Conservation (phyloP, 106 monocot species). For the Platanthera guangdongensis region DNA sequence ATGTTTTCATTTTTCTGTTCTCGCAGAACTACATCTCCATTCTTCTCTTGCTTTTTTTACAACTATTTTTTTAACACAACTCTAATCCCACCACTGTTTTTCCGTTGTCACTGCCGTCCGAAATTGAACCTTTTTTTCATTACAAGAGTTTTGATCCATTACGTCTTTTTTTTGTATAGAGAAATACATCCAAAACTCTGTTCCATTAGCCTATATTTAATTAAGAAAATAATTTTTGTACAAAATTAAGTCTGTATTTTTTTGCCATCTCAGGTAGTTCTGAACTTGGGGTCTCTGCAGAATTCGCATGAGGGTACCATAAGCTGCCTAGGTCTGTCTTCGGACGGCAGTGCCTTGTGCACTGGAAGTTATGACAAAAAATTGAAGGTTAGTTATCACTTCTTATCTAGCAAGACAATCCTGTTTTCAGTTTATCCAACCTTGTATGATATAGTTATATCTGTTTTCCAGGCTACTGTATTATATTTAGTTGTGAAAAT, state of each 20-base stretch:
- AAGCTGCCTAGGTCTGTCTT: conserved; percentile 80
- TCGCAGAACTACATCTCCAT: background rate
- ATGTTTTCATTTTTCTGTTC: too few species aligned
- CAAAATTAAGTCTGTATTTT: background rate
- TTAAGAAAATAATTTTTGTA: conserved; percentile 1
- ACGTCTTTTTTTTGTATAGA: background rate
- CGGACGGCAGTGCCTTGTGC: conserved; percentile 95
- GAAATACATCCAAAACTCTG: background rate
- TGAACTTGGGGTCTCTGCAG: conserved; percentile 76
- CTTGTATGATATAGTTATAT: background rate
- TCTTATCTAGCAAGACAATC: background rate
- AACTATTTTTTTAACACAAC: background rate
- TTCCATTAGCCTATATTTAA: background rate
- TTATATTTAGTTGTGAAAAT: background rate
- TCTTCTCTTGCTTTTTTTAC: background rate
- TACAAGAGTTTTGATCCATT: background rate
- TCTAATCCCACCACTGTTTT: too few species aligned
- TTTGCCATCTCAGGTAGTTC: conserved; percentile 43
- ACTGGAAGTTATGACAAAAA: conserved; percentile 98
- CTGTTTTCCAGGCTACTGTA: background rate
- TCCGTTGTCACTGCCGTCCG: too few species aligned
- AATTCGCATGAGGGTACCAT: conserved; percentile 82
- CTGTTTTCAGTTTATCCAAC: background rate
- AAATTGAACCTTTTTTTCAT: too few species aligned
- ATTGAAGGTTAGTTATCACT: conserved; percentile 58